Evolutionary conservation across 192 early-diverging fungal genomes (phyloP).

Genomic region (Backusella liffmaniae): DNA sequence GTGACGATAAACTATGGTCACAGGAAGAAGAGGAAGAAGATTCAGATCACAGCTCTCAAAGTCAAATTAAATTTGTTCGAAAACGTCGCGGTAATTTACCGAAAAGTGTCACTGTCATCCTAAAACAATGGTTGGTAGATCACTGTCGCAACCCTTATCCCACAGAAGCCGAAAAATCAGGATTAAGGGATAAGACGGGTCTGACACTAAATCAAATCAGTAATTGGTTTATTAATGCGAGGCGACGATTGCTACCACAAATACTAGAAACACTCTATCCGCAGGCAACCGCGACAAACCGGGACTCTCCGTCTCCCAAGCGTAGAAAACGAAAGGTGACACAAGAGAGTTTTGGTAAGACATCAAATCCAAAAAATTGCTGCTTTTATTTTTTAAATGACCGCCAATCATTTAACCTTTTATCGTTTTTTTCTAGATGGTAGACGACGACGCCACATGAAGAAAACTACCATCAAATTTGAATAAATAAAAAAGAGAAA

Average conservation of each 20-base stretch:
- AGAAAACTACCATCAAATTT: not conserved
- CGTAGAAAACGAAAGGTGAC: not conserved
- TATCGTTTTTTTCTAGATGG: not conserved
- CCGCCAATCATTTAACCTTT: not conserved
- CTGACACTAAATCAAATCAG: slow-evolving; percentile 67
- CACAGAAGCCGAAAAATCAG: slow-evolving; percentile 60
- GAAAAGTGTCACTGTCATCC: slow-evolving; percentile 52
- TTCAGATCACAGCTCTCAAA: not conserved
- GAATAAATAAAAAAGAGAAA: not conserved
- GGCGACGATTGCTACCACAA: slow-evolving; percentile 46
- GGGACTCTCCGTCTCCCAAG: not conserved
- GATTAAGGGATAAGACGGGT: slow-evolving; percentile 51
- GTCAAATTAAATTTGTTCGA: not conserved
- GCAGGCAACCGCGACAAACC: not conserved
- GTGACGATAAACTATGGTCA: not conserved
- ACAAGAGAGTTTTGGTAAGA: not conserved
- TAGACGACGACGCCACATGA: not conserved
- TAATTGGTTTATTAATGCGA: slow-evolving; percentile 79
- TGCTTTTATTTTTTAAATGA: not conserved
- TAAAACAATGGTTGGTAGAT: slow-evolving; percentile 60
- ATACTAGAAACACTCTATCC: slow-evolving; percentile 12
- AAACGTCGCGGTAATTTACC: slow-evolving; percentile 57
- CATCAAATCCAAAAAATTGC: not conserved
- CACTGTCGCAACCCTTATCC: slow-evolving; percentile 68
- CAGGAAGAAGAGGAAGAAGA: not conserved